These are phyloP conservation scores for Cynara cardunculus DNA, from an alignment of 129 eudicot species.

Conservation along the genomic window DNA sequence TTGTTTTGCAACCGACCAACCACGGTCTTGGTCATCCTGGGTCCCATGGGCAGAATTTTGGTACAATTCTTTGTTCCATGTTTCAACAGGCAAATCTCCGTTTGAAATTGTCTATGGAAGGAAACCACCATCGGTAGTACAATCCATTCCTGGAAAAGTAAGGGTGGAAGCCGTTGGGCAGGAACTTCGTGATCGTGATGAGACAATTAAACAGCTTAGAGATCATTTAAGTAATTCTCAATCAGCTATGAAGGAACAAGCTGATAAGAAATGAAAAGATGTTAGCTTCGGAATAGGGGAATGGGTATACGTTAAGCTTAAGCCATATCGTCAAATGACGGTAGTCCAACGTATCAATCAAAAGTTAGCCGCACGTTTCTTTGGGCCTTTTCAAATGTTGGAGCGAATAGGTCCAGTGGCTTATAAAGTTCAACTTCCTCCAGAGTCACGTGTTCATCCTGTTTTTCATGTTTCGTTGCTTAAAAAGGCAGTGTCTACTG, in stretches of 20 bases:
- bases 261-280: background rate
- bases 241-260: background rate
- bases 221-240: background rate
- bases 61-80: background rate
- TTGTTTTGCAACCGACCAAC: background rate
- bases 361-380: background rate
- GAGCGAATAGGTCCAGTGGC: background rate
- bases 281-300: background rate
- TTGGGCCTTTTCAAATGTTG: background rate
- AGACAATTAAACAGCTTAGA: background rate
- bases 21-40: background rate
- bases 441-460: background rate
- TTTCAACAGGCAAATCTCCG: background rate
- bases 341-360: background rate
- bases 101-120: background rate
- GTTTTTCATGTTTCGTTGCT: background rate
- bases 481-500: background rate
- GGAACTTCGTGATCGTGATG: background rate
- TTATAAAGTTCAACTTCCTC: background rate
- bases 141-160: background rate
- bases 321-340: background rate
- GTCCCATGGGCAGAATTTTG: background rate
- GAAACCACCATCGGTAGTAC: background rate
- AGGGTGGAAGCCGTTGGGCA: background rate
- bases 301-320: background rate